Conservation (phyloP, 176 grass and related monocot species). For the Carex kokanica region DNA sequence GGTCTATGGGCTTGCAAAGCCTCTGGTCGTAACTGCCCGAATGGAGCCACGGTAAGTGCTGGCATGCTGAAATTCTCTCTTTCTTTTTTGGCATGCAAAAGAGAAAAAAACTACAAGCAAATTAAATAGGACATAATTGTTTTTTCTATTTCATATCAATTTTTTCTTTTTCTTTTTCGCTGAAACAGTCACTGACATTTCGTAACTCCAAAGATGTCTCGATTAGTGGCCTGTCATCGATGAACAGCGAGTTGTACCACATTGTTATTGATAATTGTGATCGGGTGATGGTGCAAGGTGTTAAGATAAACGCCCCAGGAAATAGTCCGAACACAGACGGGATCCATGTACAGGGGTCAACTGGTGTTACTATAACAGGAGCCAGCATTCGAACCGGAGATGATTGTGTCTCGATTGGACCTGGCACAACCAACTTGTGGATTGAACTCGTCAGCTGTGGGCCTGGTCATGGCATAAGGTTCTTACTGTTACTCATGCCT, state of each 20-base stretch:
- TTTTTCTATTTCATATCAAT: not conserved
- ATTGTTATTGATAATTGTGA: conserved; percentile 49
- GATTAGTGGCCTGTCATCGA: conserved; percentile 39
- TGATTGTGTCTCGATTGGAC: conserved; percentile 66
- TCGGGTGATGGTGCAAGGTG: conserved; percentile 29
- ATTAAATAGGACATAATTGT: too few species aligned
- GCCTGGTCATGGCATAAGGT: conserved; percentile 67
- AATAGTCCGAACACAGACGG: conserved; percentile 76
- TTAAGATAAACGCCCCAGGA: conserved; percentile 35
- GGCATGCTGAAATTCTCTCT: not conserved
- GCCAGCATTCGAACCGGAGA: conserved; percentile 55
- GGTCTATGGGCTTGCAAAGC: conserved; percentile 54
- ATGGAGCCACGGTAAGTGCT: conserved; percentile 38
- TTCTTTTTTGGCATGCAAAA: not conserved
- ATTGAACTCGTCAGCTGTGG: conserved; percentile 59
- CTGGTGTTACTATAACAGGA: conserved; percentile 30
- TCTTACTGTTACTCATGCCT: not conserved
- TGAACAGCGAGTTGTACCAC: conserved; percentile 53
- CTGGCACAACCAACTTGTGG: conserved; percentile 51
- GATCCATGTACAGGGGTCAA: conserved; percentile 54
- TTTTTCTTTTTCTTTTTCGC: not conserved
- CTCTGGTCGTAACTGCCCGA: conserved; percentile 23
- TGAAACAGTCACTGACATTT: conserved; percentile 50
- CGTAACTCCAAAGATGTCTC: conserved; percentile 39
- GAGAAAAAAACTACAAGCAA: not conserved